Conservation (phyloP, 192 early-diverging fungal species). For the Irineochytrium annulatum region DNA sequence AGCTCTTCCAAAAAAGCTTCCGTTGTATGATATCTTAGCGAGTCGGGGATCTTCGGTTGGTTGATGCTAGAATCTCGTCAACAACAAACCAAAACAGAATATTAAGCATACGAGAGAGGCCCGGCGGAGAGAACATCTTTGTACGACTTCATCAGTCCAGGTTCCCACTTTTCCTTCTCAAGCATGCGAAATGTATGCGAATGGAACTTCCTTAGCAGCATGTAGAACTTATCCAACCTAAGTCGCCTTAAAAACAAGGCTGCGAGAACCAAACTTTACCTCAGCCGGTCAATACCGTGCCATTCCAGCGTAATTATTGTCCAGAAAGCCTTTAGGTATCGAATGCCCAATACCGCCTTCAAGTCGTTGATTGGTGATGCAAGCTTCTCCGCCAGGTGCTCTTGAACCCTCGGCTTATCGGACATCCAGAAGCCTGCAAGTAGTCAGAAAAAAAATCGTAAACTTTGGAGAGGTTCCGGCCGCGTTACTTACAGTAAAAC, state of each 20-base stretch:
- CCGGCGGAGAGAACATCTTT: conserved; percentile 49
- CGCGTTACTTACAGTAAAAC: conserved; percentile 72
- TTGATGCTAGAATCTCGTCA: conserved; percentile 41
- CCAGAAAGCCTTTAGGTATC: conserved; percentile 65
- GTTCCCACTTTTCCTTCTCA: conserved; percentile 54
- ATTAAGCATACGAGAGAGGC: conserved; percentile 56
- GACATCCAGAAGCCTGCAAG: conserved; percentile 89
- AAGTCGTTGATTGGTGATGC: conserved; percentile 53
- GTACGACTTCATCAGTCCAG: conserved; percentile 48
- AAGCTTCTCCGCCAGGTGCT: conserved; percentile 78
- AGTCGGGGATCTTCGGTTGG: conserved; percentile 57
- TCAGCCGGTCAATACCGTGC: conserved; percentile 72
- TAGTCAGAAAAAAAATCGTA: not conserved
- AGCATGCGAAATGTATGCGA: conserved; percentile 60
- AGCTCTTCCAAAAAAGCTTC: conserved; percentile 73
- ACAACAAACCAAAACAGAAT: not conserved
- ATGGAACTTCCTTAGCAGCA: conserved; percentile 63
- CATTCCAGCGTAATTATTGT: conserved; percentile 64
- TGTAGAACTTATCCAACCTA: conserved; percentile 78
- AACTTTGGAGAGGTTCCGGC: not conserved
- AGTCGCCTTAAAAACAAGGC: not conserved
- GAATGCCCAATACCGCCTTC: conserved; percentile 41
- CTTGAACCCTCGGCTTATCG: conserved; percentile 89
- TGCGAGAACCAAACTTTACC: conserved; percentile 34
- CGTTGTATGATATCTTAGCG: conserved; percentile 64